Percentiles rank a stretch among this genome's conserved stretches.
Conservation (phyloP, 1,284 basidiomycete species). For the Leccinum cinnamomeum region DNA sequence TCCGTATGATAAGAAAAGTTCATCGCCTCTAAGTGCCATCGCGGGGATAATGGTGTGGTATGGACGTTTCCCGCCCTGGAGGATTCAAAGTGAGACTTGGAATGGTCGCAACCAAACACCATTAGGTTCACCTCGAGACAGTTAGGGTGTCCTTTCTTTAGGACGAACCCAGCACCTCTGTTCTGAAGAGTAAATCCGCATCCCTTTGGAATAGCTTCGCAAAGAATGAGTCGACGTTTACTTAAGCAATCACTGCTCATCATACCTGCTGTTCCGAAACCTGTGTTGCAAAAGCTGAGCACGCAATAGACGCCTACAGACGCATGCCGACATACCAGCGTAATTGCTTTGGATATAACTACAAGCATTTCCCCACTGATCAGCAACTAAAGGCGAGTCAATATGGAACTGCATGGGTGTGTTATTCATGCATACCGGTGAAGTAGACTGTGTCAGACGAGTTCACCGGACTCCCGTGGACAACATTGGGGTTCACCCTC, state of each 20-base stretch:
- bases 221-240: conserved; percentile 12
- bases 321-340: conserved; percentile 50
- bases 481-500: conserved; percentile 63
- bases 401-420: not conserved
- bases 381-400: conserved; percentile 54
- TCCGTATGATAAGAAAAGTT: conserved; percentile 86
- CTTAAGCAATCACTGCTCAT: not conserved
- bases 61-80: conserved; percentile 80
- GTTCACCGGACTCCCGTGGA: conserved; percentile 76
- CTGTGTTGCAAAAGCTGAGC: conserved; percentile 35
- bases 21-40: conserved; percentile 78
- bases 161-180: conserved; percentile 82
- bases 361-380: conserved; percentile 91
- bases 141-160: conserved; percentile 84
- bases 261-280: conserved; percentile 76
- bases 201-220: conserved; percentile 78
- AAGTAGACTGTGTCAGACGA: conserved; percentile 96
- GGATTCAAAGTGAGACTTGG: not conserved
- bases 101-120: not conserved
- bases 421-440: conserved; percentile 49
- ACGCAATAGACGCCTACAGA: not conserved
- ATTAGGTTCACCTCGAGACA: conserved; percentile 54
- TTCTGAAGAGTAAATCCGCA: conserved; percentile 98
- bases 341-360: conserved; percentile 96
- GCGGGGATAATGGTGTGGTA: conserved; percentile 97